Conservation (phyloP, 305 asterid genomes). For the Lippia alba region DNA sequence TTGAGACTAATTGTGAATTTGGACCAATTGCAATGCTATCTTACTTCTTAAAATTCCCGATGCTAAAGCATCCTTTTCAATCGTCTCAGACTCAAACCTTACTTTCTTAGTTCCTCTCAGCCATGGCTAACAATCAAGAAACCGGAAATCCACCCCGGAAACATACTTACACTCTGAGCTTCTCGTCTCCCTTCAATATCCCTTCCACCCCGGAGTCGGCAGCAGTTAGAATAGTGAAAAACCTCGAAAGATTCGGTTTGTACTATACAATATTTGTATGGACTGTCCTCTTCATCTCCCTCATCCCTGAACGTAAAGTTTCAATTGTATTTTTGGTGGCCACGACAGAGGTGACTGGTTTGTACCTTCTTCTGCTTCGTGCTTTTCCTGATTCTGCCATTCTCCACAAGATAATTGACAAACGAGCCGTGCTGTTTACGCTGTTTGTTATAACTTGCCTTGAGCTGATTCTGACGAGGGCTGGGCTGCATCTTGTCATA, state of each 20-base stretch:
- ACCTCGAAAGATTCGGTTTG: conserved; percentile 44
- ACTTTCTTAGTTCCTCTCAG: conserved; percentile 1
- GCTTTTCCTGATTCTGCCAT: conserved; percentile 48
- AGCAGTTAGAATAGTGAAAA: conserved; percentile 50
- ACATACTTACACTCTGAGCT: conserved; percentile 32
- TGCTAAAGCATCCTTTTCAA: neutral
- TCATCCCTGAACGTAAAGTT: conserved; percentile 58
- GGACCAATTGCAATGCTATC: neutral
- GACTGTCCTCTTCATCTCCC: conserved; percentile 66
- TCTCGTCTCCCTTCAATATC: conserved; percentile 56
- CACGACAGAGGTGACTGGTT: conserved; percentile 51
- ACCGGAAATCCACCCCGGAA: conserved; percentile 29
- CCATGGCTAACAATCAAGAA: conserved; percentile 42
- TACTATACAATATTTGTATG: conserved; percentile 57
- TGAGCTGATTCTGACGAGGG: conserved; percentile 49
- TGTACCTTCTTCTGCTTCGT: conserved; percentile 53
- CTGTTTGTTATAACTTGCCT: conserved; percentile 37
- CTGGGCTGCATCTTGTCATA: conserved; percentile 59
- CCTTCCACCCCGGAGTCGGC: conserved; percentile 63
- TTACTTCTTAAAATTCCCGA: neutral
- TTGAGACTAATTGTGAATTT: neutral
- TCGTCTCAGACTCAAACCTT: neutral
- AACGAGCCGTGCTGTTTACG: conserved; percentile 40
- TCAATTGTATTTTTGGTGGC: conserved; percentile 58
- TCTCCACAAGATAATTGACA: conserved; percentile 47